These are phyloP conservation scores for Talaromyces albobiverticillius DNA, from an alignment of 2,329 filamentous ascomycete species.

Conservation along the genomic window DNA sequence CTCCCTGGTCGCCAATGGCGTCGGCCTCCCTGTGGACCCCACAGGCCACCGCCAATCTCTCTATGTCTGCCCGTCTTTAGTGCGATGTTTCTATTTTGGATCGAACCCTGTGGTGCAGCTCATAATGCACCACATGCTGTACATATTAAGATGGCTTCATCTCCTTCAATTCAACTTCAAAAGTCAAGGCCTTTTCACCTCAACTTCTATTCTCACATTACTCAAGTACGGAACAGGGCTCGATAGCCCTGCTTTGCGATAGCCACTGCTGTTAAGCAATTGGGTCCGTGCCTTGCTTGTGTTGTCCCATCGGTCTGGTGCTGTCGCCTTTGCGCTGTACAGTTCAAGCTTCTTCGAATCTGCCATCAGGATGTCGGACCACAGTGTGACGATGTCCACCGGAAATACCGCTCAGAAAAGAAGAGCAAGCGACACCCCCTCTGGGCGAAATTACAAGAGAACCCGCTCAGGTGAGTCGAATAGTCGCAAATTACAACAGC, in stretches of 20 bases:
- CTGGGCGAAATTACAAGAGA: conserved; percentile 90
- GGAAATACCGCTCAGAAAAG: conserved; percentile 1
- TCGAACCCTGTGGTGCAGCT: conserved; percentile 6
- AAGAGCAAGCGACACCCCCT: not conserved
- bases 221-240: not conserved
- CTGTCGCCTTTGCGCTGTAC: conserved; percentile 26
- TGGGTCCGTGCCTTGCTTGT: conserved; percentile 12
- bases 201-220: not conserved
- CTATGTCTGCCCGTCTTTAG: conserved; percentile 1
- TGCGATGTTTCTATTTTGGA: conserved; percentile 12
- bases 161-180: conserved; percentile 1
- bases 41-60: conserved; percentile 4
- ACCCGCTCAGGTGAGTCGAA: conserved; percentile 76
- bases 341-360: conserved; percentile 44
- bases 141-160: conserved; percentile 10
- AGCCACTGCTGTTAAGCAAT: conserved; percentile 13
- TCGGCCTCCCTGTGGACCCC: not conserved
- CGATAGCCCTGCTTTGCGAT: not conserved
- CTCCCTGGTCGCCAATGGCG: not conserved
- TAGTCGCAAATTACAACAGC: conserved; percentile 14
- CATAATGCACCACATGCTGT: not conserved
- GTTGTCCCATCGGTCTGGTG: conserved; percentile 18
- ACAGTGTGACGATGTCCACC: too few species aligned
- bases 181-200: conserved; percentile 14
- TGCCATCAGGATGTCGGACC: too few species aligned